A percentile compares a stretch with the other conserved stretches of the same genome.
Evolutionary conservation across 2,329 filamentous ascomycete genomes (phyloP).

Genomic region (Stachybotrys echinatus): DNA sequence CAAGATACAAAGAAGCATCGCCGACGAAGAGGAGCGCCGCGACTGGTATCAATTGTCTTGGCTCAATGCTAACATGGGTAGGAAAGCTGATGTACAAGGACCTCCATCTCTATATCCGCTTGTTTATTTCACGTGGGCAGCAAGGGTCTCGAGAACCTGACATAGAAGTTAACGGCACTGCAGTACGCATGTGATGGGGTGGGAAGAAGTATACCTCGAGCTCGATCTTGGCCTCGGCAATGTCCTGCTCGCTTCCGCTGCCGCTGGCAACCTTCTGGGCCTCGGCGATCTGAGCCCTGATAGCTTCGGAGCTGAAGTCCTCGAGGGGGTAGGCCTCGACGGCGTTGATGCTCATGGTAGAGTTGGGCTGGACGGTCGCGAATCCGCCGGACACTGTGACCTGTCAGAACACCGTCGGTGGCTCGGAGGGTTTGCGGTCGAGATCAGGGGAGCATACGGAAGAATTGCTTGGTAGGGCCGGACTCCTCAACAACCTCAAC

Average conservation of each 20-base stretch:
- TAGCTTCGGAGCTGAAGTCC: slow-evolving; percentile 90
- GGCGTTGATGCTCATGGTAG: slow-evolving; percentile 93
- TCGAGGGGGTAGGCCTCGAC: slow-evolving; percentile 92
- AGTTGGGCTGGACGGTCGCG: slow-evolving; percentile 93
- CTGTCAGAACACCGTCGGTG: slow-evolving; percentile 10
- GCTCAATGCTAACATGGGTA: slow-evolving; percentile 27
- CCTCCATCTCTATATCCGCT: slow-evolving; percentile 35
- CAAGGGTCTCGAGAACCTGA: slow-evolving; percentile 78
- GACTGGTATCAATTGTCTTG: slow-evolving; percentile 30
- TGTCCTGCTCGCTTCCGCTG: slow-evolving; percentile 89
- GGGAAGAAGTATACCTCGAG: slow-evolving; percentile 65
- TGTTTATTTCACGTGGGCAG: slow-evolving; percentile 74
- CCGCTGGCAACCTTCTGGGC: slow-evolving; percentile 92
- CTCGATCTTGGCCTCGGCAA: slow-evolving; percentile 99
- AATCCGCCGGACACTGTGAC: slow-evolving; percentile 86
- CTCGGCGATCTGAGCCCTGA: slow-evolving; percentile 86
- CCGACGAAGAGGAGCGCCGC: slow-evolving; percentile 18
- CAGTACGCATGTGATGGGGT: not conserved
- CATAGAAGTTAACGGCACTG: slow-evolving; percentile 27
- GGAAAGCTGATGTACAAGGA: slow-evolving; percentile 38
- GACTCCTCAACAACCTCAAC: slow-evolving; percentile 94
- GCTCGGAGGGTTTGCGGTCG: not conserved
- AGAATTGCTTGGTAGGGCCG: slow-evolving; percentile 90
- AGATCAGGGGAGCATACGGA: slow-evolving; percentile 64
- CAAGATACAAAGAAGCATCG: slow-evolving; percentile 4